Evolutionary conservation across 148 eudicot genomes (phyloP).

Genomic region (Rhododendron griersonianum): DNA sequence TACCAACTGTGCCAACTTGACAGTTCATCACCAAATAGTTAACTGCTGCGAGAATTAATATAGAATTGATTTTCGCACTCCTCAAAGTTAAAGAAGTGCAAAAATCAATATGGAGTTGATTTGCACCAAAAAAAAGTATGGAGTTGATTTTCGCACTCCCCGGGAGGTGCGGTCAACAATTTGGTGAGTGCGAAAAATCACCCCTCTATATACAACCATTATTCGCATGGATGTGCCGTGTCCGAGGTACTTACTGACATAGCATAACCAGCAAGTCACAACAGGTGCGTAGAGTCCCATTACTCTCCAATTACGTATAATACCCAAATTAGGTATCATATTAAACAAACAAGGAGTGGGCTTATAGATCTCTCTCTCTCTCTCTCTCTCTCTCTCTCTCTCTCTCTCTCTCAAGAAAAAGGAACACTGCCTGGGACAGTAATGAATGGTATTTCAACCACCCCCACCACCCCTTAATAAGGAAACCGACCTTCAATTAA

Average conservation of each 20-base stretch:
- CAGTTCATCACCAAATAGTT: no score
- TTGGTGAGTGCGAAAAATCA: no score
- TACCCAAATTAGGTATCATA: not conserved
- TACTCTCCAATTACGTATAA: not conserved
- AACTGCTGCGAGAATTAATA: no score
- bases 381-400: conserved; percentile 5
- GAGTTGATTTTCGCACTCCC: no score
- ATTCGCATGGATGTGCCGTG: not conserved
- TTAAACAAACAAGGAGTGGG: not conserved
- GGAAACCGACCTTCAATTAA: conserved; percentile 15
- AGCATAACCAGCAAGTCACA: not conserved
- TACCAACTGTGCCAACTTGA: no score
- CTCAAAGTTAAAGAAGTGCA: no score
- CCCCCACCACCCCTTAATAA: conserved; percentile 8
- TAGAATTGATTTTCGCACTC: no score
- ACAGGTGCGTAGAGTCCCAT: not conserved
- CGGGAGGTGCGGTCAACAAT: no score
- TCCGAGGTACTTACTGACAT: not conserved
- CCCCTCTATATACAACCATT: no score
- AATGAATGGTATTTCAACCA: conserved; percentile 14
- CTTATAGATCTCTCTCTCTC: not conserved
- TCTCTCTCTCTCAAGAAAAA: conserved; percentile 1
- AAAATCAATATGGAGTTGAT: no score
- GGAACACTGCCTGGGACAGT: not conserved
- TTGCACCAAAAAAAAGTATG: no score